Percentiles rank a stretch among this genome's conserved stretches.
Evolutionary conservation across 106 monocot species (phyloP).

Genomic region (Dendrobium chrysotoxum): DNA sequence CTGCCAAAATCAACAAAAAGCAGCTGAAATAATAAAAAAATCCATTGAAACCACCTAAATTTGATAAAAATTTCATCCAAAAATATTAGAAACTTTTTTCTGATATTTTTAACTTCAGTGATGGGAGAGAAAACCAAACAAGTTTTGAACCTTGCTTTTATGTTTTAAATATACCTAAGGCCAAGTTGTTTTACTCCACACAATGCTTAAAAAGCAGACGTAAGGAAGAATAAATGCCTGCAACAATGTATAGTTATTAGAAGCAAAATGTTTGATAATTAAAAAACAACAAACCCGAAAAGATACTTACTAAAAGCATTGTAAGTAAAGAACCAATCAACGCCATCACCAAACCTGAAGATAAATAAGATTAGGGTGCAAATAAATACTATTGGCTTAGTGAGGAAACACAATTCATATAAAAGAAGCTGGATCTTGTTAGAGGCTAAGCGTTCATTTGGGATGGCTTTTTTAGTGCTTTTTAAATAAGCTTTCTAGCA

Average conservation of each 20-base stretch:
- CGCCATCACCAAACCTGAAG: constrained; percentile 86
- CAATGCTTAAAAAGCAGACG: constrained; percentile 74
- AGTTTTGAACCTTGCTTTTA: not conserved
- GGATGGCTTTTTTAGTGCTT: no score
- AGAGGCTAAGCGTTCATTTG: no score
- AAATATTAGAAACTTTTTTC: no score
- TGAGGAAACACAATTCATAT: not conserved
- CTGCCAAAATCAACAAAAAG: no score
- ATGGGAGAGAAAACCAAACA: not conserved
- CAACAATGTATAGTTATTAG: constrained; percentile 4
- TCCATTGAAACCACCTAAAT: no score
- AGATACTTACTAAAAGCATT: constrained; percentile 81
- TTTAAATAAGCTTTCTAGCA: no score
- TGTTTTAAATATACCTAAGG: constrained; percentile 54
- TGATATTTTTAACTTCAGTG: no score
- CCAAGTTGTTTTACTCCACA: constrained; percentile 52
- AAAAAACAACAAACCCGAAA: not conserved
- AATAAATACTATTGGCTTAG: not conserved
- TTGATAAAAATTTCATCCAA: no score
- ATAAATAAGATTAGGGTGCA: not conserved
- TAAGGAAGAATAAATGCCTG: constrained; percentile 93
- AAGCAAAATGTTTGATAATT: not conserved
- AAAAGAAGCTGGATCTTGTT: no score
- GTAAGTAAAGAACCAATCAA: constrained; percentile 83
- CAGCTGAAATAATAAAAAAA: no score